Evolutionary conservation across 345 rosid species (phyloP), one percentile per base, ranked within the genome.

Genomic region (Gossypium thurberi): DNA sequence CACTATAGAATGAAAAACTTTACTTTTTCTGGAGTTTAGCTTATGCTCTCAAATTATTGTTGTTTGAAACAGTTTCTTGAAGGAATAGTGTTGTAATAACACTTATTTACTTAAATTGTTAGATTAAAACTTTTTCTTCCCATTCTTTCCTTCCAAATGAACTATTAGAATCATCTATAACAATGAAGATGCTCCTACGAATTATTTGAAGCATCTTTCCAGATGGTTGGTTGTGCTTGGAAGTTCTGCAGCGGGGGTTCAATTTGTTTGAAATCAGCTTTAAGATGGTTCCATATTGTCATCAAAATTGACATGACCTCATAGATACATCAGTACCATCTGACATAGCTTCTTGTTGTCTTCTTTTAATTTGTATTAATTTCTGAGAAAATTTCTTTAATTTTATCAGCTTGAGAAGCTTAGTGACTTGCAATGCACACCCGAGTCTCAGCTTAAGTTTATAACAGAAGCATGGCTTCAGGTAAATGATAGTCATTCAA

Each of bases 391-490:
- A 64, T 53, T 63, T 42, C 60, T 56, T 68, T 25, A 42, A 73
- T 65, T 60, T 68, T 78, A 18, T 40, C 86, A 96, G 99, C 94
- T 96, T 69, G 95, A 87, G 83, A 96, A 85, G 86, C 95, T 96
- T 52, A 91, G 99, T 81, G 90, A 93, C 64, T 69, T 73, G 74
- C 96, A 93, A 55, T 81, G 92, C 85, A 89, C 90, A 23, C 96
- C 99, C 2, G 93, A 86, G 76, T 87, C 99, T 64, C 99, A 90
- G 89, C 94, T 96, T 76, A 93, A 91, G 84, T 96, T 96, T 84
- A 88, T 96, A 72, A 78, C 87, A 77, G 99, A 96, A 57, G 98
- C 99, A 26, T 96, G 97, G 97, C 93, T 90, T 81, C 99, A 96
- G 98, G 99, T 93, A 64, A 79, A 75, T 79, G 3, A 44, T 65